Evolutionary conservation across 2,329 filamentous ascomycete species (phyloP), one percentile per base, ranked within the genome.

Genomic region (Venturia aucupariae): DNA sequence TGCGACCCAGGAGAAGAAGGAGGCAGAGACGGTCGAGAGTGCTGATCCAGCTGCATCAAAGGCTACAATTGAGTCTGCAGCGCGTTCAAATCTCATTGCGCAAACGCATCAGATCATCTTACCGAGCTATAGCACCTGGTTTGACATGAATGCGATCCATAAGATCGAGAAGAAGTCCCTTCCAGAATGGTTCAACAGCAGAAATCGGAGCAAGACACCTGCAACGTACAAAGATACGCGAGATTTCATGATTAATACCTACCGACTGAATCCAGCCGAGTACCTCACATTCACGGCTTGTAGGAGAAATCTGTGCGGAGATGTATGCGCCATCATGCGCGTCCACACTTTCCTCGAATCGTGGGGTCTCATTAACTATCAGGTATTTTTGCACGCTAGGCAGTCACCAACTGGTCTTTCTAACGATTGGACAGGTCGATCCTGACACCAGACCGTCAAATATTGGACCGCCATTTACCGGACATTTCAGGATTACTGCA

Each of bases 181-280:
- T 69, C 92, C 93, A 24, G 94, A 99, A 75, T 99, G 97, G 79
- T 99, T 99, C 84, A 99, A 99, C 80, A 93, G 87, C 75, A 86
- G 94, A 66, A 99, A 99, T 78, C 89, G 94, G 71, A 97, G 94
- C 86, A 99, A 99, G 80, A 99, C 94, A 0, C 89, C 92, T 0
- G 88, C 92, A 60, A 90, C 97, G 27, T 99, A 99, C 81, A 97
- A 97, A 78, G 94, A 99, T 74, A 99, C 99, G 77, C 88, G 94
- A 70, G 94, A 99, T 74, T 99, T 99, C 74, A 99, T 99, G 94
- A 92, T 99, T 79, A 99, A 99, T 79, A 97, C 94, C 17, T 99
- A 99, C 77, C 88, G 94, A 44, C 80, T 99, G 65, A 99, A 97
- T 74, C 94, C 94, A 5, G 84, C 92, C 63, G 94, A 99, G 76